These are phyloP conservation scores for Cutaneotrichosporon spelunceum DNA, from an alignment of 1,284 basidiomycete genomes.

Conservation along the genomic window DNA sequence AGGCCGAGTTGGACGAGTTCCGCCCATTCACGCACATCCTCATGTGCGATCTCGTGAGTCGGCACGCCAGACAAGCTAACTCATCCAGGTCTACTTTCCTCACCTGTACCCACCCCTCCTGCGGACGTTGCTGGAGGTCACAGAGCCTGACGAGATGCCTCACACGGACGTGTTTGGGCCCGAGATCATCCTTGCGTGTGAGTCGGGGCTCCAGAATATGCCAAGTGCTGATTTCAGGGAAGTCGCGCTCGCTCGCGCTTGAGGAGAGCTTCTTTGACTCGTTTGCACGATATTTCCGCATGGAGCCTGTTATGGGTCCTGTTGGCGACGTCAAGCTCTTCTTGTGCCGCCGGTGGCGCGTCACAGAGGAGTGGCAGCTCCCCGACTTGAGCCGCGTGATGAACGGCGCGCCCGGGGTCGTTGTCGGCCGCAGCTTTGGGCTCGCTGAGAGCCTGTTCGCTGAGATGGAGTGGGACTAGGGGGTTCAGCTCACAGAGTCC, in stretches of 20 bases:
- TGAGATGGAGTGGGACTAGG: conserved; percentile 37
- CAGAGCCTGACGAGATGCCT: conserved; percentile 28
- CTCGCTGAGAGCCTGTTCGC: conserved; percentile 43
- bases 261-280: conserved; percentile 50
- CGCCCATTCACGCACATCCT: conserved; percentile 44
- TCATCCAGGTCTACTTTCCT: conserved; percentile 46
- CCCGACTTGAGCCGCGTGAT: conserved; percentile 38
- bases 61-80: neutral
- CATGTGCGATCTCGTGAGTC: conserved; percentile 47
- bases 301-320: conserved; percentile 36
- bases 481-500: neutral
- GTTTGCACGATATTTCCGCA: conserved; percentile 40
- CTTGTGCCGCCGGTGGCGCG: conserved; percentile 42
- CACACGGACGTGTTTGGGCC: conserved; percentile 33
- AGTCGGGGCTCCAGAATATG: conserved; percentile 11
- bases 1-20: conserved; percentile 18
- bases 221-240: conserved; percentile 32
- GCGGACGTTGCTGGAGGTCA: conserved; percentile 41
- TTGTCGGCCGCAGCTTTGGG: conserved; percentile 36
- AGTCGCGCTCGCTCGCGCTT: conserved; percentile 42
- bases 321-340: conserved; percentile 41
- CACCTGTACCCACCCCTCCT: conserved; percentile 46
- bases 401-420: conserved; percentile 38
- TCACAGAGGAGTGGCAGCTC: conserved; percentile 38
- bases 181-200: conserved; percentile 47